Evolutionary conservation across 768 basidiomycete genomes (phyloP).

Genomic region (Termitomyces sp.): DNA sequence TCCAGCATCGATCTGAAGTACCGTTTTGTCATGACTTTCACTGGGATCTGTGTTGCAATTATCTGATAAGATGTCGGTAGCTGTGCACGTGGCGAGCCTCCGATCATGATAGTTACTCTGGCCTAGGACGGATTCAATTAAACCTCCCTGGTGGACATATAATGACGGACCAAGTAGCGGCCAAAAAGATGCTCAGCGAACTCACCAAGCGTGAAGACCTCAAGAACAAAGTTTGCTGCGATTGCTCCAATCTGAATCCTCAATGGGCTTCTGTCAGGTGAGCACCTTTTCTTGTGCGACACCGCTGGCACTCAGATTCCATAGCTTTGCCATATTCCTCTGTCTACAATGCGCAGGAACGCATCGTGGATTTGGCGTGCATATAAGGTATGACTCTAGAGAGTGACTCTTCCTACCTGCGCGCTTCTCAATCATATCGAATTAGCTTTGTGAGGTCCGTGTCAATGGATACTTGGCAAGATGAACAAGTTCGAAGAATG

Average conservation of each 20-base stretch:
- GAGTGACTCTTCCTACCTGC: constrained; percentile 13
- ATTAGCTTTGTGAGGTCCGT: constrained; percentile 86
- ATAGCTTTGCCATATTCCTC: constrained; percentile 82
- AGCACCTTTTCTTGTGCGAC: constrained; percentile 13
- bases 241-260: constrained; percentile 88
- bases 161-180: constrained; percentile 61
- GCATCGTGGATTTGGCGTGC: constrained; percentile 91
- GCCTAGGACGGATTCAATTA: too few relatives aligned
- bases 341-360: constrained; percentile 87
- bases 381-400: constrained; percentile 62
- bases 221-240: constrained; percentile 75
- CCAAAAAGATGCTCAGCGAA: constrained; percentile 71
- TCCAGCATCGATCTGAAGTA: not conserved
- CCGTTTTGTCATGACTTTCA: not conserved
- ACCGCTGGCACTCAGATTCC: constrained; percentile 15
- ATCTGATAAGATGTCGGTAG: not conserved
- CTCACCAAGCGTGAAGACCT: constrained; percentile 72
- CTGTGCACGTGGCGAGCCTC: not conserved
- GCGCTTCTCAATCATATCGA: constrained; percentile 22
- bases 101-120: not conserved
- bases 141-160: constrained; percentile 16
- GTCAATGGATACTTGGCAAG: constrained; percentile 96
- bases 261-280: constrained; percentile 92
- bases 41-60: not conserved
- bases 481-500: constrained; percentile 87